A percentile compares a stretch with the other conserved stretches of the same genome.
Conservation (phyloP, 208 protist genomes). For the Leishmania major region DNA sequence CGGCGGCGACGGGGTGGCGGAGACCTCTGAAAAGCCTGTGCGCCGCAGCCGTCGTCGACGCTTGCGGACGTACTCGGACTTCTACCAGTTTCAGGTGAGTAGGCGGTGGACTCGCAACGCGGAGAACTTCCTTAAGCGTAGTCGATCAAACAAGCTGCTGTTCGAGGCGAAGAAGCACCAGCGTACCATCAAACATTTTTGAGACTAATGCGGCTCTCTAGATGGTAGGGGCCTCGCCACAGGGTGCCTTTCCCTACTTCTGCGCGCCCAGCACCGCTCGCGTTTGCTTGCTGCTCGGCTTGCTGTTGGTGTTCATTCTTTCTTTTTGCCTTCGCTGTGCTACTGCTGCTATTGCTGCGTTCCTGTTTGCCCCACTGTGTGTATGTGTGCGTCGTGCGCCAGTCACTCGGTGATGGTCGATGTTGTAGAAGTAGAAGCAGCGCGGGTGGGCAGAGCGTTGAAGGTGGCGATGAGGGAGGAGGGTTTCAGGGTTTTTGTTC, state of each 20-base stretch:
- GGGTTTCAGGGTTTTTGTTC: neutral
- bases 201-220: conserved; percentile 3
- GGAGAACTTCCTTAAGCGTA: conserved; percentile 82
- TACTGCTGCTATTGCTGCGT: neutral
- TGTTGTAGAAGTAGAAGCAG: neutral
- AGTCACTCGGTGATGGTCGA: neutral
- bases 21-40: conserved; percentile 64
- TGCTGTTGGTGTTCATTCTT: neutral
- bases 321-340: neutral
- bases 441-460: no score
- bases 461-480: neutral
- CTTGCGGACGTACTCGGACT: conserved; percentile 68
- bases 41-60: conserved; percentile 45
- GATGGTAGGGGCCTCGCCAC: neutral
- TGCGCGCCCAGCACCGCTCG: neutral
- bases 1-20: conserved; percentile 56
- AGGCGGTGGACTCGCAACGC: conserved; percentile 87
- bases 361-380: neutral
- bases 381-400: neutral
- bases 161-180: conserved; percentile 88
- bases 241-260: neutral
- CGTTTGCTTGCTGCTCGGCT: neutral
- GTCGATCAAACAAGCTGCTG: conserved; percentile 73
- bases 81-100: conserved; percentile 92
- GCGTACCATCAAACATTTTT: conserved; percentile 85